Percentiles rank a stretch among this genome's conserved stretches.
phyloP scores from a whole-genome alignment of 768 basidiomycete species.

The Boletus reticulatus region DNA sequence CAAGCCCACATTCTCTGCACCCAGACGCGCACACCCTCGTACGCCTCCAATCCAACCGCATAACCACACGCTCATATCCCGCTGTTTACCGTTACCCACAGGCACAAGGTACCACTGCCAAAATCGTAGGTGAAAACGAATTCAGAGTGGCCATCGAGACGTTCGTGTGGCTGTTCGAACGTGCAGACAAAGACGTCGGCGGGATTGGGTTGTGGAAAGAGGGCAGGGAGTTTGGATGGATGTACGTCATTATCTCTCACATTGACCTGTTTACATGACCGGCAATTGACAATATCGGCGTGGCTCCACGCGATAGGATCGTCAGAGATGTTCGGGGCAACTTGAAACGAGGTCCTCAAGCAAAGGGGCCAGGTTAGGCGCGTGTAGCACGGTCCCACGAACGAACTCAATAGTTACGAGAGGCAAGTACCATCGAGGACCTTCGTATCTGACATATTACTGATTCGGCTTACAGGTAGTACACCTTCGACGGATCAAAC shows the following conservation, averaged over 20 bases:
- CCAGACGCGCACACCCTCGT: constrained; percentile 66
- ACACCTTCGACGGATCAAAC: constrained; percentile 73
- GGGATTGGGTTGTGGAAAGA: constrained; percentile 59
- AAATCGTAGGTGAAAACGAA: constrained; percentile 51
- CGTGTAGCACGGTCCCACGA: constrained; percentile 62
- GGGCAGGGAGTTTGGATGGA: constrained; percentile 52
- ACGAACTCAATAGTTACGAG: constrained; percentile 68
- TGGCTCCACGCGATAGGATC: not conserved
- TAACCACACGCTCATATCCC: constrained; percentile 66
- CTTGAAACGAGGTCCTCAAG: constrained; percentile 48
- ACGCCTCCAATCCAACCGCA: constrained; percentile 65
- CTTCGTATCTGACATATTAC: not conserved
- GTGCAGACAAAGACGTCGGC: constrained; percentile 46
- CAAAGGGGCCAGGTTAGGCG: constrained; percentile 49
- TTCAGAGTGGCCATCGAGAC: constrained; percentile 49
- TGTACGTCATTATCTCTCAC: constrained; percentile 38
- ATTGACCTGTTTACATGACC: too few relatives aligned
- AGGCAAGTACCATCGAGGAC: constrained; percentile 37
- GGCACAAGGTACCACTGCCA: constrained; percentile 55
- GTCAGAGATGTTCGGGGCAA: constrained; percentile 67
- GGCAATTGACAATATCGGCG: too few relatives aligned
- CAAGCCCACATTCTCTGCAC: not conserved
- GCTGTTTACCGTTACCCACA: constrained; percentile 75
- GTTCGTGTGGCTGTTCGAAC: constrained; percentile 53
- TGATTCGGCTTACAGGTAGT: constrained; percentile 48